Base-by-base conservation (phyloP, 768 basidiomycete genomes). In the Tricholoma sp. region DNA sequence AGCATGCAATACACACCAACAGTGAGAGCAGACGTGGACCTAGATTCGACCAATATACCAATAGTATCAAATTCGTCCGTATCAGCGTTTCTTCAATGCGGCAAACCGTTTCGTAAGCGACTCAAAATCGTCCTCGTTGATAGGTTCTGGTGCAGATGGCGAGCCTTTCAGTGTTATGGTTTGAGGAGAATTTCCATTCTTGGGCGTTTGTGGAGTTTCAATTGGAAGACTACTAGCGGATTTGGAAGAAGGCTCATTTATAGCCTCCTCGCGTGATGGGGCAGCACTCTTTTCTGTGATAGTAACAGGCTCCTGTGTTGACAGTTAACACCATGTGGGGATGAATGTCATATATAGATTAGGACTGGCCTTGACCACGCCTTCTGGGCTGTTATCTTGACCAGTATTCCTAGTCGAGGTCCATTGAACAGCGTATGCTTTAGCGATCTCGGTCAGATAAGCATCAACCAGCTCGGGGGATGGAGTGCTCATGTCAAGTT, bases 371-470 rank as follows among this genome's bases (percentile, higher is more conserved):
- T 72, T 72, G 56, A 66, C 62, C 49, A 66, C 70, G 53, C 64
- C 74, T 49, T 74, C 72, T 50, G 64, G 28, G 49, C 7, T 63
- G 6, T 65, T 68, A 53, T 69, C 63, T 28, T 63, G 66, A n/a
- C 53, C 59, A 2, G 53, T 61, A 58, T 17, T 57, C 56, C 10
- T 51, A 24, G 77, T 70, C 29, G 84, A 69, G 3, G 75, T 65
- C 88, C 89, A 95, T 41, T 77, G 71, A 12, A 94, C 80, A 11
- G 83, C 81, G 64, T 97, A 98, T 9, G 86, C 93, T 67, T 84
- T 90, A 1, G 94, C 88, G 61, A 98, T 98, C 71, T 97, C 94
- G 50, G 73, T 72, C 13, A 98, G 76, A 71, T 98, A 98, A 15
- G 82, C 91, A 63, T 97, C 88, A 8, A 98, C 91, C 6, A 98